A percentile compares a stretch with the other conserved stretches of the same genome.
phyloP scores from a whole-genome alignment of 2,329 filamentous ascomycete species.

The Fusarium domesticum region DNA sequence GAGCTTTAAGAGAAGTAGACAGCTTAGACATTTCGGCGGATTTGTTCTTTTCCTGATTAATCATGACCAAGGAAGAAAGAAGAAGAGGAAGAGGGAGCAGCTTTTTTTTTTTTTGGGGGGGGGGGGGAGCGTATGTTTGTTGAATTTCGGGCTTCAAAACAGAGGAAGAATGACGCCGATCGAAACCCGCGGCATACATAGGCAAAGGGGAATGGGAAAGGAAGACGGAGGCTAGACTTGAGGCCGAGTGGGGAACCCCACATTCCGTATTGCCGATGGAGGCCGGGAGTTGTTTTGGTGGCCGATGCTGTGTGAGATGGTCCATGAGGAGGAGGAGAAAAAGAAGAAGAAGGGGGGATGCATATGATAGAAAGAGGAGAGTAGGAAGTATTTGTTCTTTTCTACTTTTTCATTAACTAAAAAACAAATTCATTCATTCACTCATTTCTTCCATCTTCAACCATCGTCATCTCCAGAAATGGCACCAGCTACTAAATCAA shows the following conservation, averaged over 20 bases:
- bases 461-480: no score
- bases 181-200: no score
- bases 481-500: constrained; percentile 22
- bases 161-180: constrained; percentile 13
- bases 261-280: constrained; percentile 16
- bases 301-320: constrained; percentile 8
- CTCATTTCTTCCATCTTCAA: no score
- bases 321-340: background rate
- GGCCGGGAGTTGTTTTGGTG: constrained; percentile 15
- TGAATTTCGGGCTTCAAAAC: no score
- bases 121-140: no score
- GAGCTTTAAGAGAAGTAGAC: constrained; percentile 65
- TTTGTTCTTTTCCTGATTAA: constrained; percentile 18
- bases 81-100: background rate
- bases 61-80: background rate
- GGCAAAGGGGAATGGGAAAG: constrained; percentile 9
- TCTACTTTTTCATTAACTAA: no score
- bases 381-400: no score
- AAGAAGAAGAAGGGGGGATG: no score
- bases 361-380: no score
- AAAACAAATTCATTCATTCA: no score
- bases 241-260: constrained; percentile 15
- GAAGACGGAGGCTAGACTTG: constrained; percentile 19
- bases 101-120: background rate
- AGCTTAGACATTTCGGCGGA: constrained; percentile 64